Evolutionary conservation across 2,329 filamentous ascomycete genomes (phyloP), one percentile per base, ranked within the genome.

Genomic region (Fusarium paranaense): DNA sequence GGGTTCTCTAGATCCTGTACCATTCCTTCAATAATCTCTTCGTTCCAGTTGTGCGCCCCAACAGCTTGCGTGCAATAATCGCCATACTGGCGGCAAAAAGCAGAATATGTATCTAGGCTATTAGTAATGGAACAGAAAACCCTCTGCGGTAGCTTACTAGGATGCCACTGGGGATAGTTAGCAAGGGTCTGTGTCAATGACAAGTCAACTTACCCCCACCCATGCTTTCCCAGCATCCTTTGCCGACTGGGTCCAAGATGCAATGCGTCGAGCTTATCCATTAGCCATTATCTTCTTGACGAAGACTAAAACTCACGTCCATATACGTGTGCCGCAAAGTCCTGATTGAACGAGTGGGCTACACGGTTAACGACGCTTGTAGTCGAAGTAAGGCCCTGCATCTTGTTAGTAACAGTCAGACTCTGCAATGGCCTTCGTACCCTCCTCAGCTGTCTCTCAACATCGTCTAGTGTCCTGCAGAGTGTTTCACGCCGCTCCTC

Each of bases 21-120:
- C 84, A 87, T 85, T 2, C 40, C 40, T 1, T 64, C 33, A 4
- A 86, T 85, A 1, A 82, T 82, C 73, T 87, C 85, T 58, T 83
- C 76, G 60, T 88, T 88, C 86, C 86, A 88, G 64, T 83, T 82
- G n/a, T 27, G 25, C 25, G 1, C 1, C 5, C 25, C 25, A 25
- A 1, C 25, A 25, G 25, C 25, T 1, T 25, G 1, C 1, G 25
- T 25, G 25, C 25, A 25, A 1, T 25, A 1, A 25, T 1, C 25
- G 1, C 25, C 25, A 25, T 27, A 27, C 1, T 27, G 78, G 16
- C 81, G 77, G 59, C 85, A 86, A 65, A 86, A 87, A 0, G 86
- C 85, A 20, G 80, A 65, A 60, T 86, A 87, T 1, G 81, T 74
- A 6, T 25, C 79, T 47, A 59, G 38, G 57, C 13, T n/a, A 4